phyloP scores from a whole-genome alignment of 495 filamentous ascomycete genomes.

The Hypoxylon rickii region DNA sequence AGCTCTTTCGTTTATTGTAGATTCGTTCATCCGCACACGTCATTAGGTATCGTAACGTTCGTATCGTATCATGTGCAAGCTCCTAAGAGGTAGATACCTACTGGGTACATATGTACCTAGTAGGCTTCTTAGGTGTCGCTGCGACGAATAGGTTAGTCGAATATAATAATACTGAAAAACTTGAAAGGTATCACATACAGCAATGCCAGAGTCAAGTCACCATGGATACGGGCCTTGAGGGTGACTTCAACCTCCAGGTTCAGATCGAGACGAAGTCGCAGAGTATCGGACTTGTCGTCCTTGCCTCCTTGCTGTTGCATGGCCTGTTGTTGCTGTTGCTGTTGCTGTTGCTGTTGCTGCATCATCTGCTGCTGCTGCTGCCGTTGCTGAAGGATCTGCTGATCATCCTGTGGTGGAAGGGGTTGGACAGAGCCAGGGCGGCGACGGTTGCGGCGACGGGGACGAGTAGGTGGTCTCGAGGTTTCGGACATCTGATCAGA shows the following conservation, averaged over 20 bases:
- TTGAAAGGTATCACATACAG: constrained; percentile 61
- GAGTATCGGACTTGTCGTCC: constrained; percentile 60
- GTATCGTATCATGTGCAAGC: background rate
- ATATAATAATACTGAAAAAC: no score
- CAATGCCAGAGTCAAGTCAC: constrained; percentile 79
- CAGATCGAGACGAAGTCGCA: constrained; percentile 73
- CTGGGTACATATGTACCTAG: no score
- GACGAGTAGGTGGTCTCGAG: constrained; percentile 31
- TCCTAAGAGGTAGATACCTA: no score
- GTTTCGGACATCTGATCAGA: constrained; percentile 53
- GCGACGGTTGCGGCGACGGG: constrained; percentile 29
- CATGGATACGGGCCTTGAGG: constrained; percentile 84
- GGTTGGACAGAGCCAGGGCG: constrained; percentile 30
- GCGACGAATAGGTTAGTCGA: background rate
- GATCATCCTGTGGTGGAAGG: constrained; percentile 27
- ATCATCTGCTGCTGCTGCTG: constrained; percentile 32
- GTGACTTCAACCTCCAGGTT: constrained; percentile 84
- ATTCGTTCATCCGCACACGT: no score
- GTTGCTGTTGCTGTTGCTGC: constrained; percentile 33
- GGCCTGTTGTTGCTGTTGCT: constrained; percentile 9
- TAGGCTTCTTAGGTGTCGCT: constrained; percentile 32
- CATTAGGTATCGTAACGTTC: constrained; percentile 16
- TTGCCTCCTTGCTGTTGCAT: constrained; percentile 35
- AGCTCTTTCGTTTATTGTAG: no score
- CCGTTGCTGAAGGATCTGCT: constrained; percentile 37